Evolutionary conservation across 768 basidiomycete species (phyloP).

Genomic region (Amyloporia xantha): DNA sequence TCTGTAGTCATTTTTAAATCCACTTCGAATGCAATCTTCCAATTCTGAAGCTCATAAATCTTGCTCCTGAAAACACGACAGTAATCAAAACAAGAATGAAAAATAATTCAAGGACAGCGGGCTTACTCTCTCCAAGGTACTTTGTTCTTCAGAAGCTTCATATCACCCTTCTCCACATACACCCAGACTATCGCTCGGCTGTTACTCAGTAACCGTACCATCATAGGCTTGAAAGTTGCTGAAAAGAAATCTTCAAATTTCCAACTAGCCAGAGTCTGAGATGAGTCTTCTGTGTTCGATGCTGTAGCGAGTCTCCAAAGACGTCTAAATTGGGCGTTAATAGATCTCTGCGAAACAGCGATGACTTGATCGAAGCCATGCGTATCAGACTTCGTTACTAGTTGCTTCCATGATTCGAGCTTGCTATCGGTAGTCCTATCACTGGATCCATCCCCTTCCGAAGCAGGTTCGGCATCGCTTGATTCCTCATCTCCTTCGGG

Average conservation of each 20-base stretch:
- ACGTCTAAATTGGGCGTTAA: conserved; percentile 17
- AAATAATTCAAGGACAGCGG: background rate
- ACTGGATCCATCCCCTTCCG: background rate
- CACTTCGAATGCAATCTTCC: conserved; percentile 22
- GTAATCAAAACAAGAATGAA: background rate
- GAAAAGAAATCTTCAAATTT: conserved; percentile 13
- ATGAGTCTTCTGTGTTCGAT: background rate
- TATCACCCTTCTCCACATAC: conserved; percentile 9
- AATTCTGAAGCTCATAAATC: conserved; percentile 9
- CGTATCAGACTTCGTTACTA: conserved; percentile 12
- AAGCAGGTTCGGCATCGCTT: background rate
- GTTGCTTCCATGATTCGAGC: conserved; percentile 7
- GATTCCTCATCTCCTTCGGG: background rate
- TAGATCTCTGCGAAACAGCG: conserved; percentile 18
- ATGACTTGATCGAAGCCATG: conserved; percentile 20
- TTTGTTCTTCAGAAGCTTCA: conserved; percentile 6
- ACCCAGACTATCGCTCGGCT: conserved; percentile 17
- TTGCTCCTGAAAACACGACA: background rate
- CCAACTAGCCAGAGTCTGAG: conserved; percentile 7
- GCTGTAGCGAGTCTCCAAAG: background rate
- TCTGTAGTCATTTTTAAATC: conserved; percentile 12
- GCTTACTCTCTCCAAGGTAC: conserved; percentile 2
- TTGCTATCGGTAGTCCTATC: background rate
- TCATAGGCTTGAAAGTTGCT: conserved; percentile 16
- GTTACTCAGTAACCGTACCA: conserved; percentile 17